Evolutionary conservation across 2,329 filamentous ascomycete genomes (phyloP), one percentile per base, ranked within the genome.

Genomic region (Hymenoscyphus fraxineus): DNA sequence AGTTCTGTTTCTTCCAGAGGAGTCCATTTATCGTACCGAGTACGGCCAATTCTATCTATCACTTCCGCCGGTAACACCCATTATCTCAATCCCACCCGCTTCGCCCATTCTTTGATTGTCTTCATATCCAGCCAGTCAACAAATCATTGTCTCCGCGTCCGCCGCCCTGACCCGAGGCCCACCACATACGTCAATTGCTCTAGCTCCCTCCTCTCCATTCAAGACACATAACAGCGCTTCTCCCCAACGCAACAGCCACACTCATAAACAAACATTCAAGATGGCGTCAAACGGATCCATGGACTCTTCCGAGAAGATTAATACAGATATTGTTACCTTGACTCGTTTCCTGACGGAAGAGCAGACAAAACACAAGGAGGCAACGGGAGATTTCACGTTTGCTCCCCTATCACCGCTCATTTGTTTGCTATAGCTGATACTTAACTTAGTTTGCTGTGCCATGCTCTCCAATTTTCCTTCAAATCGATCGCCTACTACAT

Each of bases 401-500:
- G 90, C 38, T n/a, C 60, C 31, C 39, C 19, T 2, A 31, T 31
- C 54, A 13, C 44, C 27, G 47, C 22, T 39, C n/a, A 51, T 51
- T 22, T 13, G 10, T 13, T 51, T 51, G 0, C 55, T 16, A 6
- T 27, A 58, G 9, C 66, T 69, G 64, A 70, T 62, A 63, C 19
- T 3, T 39, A 41, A 47, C 61, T 74, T 9, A 97, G 93, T 74
- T 86, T 99, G 61, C 87, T 99, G 66, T 97, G 93, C 84, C 95
- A 99, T 78, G 93, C 95, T 66, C 90, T 99, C 65, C 95, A 98
- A 80, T 99, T 98, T 83, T 94, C 95, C 70, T 99, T 99, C 89
- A 99, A 99, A 84, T 96, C 92, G 71, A 99, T 99, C 78, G 92
- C 95, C 73, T 97, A 98, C 85, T 99, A 97, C 83, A 99, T 99